These are phyloP conservation scores for Phytopythium montanum DNA, from an alignment of 352 stramenopile species.

Conservation along the genomic window DNA sequence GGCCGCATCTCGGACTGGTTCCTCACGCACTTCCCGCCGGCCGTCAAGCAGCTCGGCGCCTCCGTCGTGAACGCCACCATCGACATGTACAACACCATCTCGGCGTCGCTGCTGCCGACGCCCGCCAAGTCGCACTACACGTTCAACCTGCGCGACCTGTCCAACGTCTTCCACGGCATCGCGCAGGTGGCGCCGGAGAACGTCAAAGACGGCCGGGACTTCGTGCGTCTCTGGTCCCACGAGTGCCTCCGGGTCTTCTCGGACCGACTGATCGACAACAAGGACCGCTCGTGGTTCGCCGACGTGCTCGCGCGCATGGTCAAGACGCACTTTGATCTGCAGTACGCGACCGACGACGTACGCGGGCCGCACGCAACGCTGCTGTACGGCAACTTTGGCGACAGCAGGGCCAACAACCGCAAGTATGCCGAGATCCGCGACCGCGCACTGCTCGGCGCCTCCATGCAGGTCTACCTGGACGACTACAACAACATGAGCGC, in stretches of 20 bases:
- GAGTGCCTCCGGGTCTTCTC: constrained; percentile 91
- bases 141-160: constrained; percentile 93
- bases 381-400: constrained; percentile 89
- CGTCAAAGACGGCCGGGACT: constrained; percentile 81
- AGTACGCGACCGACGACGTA: constrained; percentile 60
- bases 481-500: constrained; percentile 96
- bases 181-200: constrained; percentile 74
- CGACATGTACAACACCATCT: constrained; percentile 92
- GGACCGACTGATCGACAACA: constrained; percentile 89
- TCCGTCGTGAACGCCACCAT: constrained; percentile 86
- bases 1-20: constrained; percentile 90
- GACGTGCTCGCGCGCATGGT: constrained; percentile 66
- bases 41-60: constrained; percentile 75
- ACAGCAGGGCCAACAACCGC: constrained; percentile 58
- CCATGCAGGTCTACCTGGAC: constrained; percentile 91
- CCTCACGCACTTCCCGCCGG: constrained; percentile 68
- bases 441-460: constrained; percentile 63
- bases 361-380: constrained; percentile 59
- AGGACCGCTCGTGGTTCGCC: constrained; percentile 87
- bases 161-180: constrained; percentile 92
- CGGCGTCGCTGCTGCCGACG: constrained; percentile 87
- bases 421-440: constrained; percentile 90
- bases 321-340: constrained; percentile 71
- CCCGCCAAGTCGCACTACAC: constrained; percentile 93
- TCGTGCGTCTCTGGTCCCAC: constrained; percentile 90